Conservation (phyloP, 345 rosid genomes). For the Rubroshorea leprosula region DNA sequence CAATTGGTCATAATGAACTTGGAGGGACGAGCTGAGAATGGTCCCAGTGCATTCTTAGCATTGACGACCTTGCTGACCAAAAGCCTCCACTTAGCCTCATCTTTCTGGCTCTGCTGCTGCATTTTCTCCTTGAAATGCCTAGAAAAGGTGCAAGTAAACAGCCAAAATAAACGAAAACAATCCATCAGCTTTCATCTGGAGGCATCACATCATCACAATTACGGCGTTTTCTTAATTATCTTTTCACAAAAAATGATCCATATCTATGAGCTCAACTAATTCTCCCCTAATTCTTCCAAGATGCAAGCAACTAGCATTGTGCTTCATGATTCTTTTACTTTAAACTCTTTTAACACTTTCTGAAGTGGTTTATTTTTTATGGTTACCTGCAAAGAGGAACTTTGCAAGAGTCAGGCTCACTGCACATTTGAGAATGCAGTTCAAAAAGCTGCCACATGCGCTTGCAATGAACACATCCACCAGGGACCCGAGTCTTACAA, state of each 20-base stretch:
- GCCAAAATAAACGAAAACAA: too few relatives aligned
- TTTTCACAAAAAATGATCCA: too few relatives aligned
- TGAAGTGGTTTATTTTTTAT: too few relatives aligned
- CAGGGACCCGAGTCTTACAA: slow-evolving; percentile 68
- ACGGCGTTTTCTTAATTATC: too few relatives aligned
- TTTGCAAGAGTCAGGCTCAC: slow-evolving; percentile 63
- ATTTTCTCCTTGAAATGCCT: slow-evolving; percentile 68
- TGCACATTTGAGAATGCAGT: slow-evolving; percentile 79
- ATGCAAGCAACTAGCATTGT: too few relatives aligned
- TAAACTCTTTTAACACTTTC: too few relatives aligned
- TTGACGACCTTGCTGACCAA: slow-evolving; percentile 65
- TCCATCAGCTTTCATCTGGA: too few relatives aligned
- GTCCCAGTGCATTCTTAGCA: slow-evolving; percentile 50
- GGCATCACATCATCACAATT: too few relatives aligned
- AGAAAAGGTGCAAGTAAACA: too few relatives aligned
- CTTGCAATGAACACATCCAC: slow-evolving; percentile 69
- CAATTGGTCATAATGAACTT: slow-evolving; percentile 24
- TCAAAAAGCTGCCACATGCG: slow-evolving; percentile 92
- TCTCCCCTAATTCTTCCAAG: too few relatives aligned
- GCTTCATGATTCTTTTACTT: too few relatives aligned
- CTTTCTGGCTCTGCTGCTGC: slow-evolving; percentile 66
- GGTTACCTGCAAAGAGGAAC: slow-evolving; percentile 84
- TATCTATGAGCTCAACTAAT: too few relatives aligned
- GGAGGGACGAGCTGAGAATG: slow-evolving; percentile 33
- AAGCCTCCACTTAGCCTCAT: slow-evolving; percentile 58